A percentile compares a stretch with the other conserved stretches of the same genome.
phyloP scores from a whole-genome alignment of 2,329 filamentous ascomycete genomes.

The Neonectria neomacrospora region DNA sequence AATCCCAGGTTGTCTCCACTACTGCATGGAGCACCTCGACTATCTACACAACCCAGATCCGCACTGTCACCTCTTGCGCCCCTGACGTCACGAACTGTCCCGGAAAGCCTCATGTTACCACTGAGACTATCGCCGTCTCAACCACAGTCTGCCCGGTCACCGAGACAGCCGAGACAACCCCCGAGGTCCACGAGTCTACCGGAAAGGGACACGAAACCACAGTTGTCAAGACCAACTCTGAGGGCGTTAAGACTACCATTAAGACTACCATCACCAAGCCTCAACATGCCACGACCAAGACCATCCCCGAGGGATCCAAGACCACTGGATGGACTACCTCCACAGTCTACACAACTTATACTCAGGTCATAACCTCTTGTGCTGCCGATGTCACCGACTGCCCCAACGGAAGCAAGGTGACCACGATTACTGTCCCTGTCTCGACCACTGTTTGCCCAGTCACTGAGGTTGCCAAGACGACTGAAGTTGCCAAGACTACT shows the following conservation, averaged over 20 bases:
- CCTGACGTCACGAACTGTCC: slow-evolving; percentile 38
- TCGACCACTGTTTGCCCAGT: slow-evolving; percentile 47
- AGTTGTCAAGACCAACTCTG: not conserved
- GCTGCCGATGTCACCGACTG: slow-evolving; percentile 46
- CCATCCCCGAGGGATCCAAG: not conserved
- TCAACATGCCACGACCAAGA: not conserved
- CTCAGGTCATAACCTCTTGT: slow-evolving; percentile 46
- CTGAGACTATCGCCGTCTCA: slow-evolving; percentile 36
- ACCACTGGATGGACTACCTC: slow-evolving; percentile 45
- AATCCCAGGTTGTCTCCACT: not conserved
- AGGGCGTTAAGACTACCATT: not conserved
- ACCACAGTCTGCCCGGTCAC: slow-evolving; percentile 37
- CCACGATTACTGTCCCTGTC: slow-evolving; percentile 43
- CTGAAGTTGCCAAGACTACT: not conserved
- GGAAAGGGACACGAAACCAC: not conserved
- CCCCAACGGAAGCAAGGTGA: slow-evolving; percentile 42
- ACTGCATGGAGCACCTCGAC: slow-evolving; percentile 26
- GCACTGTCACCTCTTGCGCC: slow-evolving; percentile 35
- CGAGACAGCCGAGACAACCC: slow-evolving; percentile 9
- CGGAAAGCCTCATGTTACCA: not conserved
- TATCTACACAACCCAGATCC: slow-evolving; percentile 35
- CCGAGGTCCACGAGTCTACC: not conserved
- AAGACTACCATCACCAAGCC: not conserved
- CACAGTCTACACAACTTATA: slow-evolving; percentile 46
- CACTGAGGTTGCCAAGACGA: slow-evolving; percentile 1